Base-by-base conservation (phyloP, 495 filamentous ascomycete genomes). In the Evernia prunastri region DNA sequence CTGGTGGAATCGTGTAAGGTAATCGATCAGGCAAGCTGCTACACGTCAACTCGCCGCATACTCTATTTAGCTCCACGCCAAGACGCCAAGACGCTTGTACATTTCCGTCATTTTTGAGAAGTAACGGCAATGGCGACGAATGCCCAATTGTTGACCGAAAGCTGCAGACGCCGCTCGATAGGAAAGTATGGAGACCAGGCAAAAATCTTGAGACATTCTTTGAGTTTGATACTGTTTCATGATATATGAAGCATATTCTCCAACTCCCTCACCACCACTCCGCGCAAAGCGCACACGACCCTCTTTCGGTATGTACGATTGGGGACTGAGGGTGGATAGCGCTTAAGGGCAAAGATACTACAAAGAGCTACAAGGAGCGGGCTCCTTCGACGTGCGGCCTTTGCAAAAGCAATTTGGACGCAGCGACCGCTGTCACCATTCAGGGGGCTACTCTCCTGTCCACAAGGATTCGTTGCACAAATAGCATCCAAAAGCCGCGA, bases 251-350 rank as follows among this genome's bases (percentile, higher is more conserved):
- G 27, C n/a, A 17, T 23, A n/a, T 3, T 17, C 27, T 35, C 12
- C 13, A 37, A 39, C 18, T 6, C n/a, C n/a, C 40, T 40, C n/a
- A 56, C 29, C 1, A 23, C 35, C 54, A 42, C 40, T 42, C 27
- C 20, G 33, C 27, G 56, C 56, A 56, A 49, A 51, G 42, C 61
- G 33, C 43, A 61, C 61, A 63, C 61, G 61, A 58, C 51, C 27
- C 54, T 20, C 36, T 35, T 11, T 36, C 51, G 49, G 54, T 35
- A 56, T 56, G 51, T 39, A 61, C 47, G 27, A 56, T 33, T 36
- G 15, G 23, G 51, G 27, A 56, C 37, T 20, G 58, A 56, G 42
- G 4, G 27, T 56, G n/a, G 12, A 56, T 33, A 54, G 51, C 29
- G 51, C 1, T 31, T 20, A 54, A 29, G 51, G 29, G 51, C 51